Evolutionary conservation across 2,329 filamentous ascomycete species (phyloP).

Genomic region (Leptographium flavum): DNA sequence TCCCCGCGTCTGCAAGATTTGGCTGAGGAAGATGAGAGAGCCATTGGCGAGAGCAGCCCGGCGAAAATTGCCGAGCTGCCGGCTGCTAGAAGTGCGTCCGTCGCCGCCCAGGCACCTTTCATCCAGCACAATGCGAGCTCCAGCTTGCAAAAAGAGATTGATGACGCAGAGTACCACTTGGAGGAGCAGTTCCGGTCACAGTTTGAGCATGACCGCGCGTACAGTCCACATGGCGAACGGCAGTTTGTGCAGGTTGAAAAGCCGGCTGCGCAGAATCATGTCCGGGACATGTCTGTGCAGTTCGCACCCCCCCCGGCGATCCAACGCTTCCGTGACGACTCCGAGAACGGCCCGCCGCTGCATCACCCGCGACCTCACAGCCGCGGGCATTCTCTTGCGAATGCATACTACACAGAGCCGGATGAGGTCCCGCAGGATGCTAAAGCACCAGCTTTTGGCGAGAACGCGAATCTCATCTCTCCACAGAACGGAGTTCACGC

Average conservation of each 20-base stretch:
- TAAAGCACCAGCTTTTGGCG: constrained; percentile 22
- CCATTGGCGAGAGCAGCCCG: constrained; percentile 28
- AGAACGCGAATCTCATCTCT: constrained; percentile 16
- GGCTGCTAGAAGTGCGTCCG: neutral
- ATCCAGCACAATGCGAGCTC: constrained; percentile 57
- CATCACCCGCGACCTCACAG: constrained; percentile 65
- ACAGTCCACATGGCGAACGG: constrained; percentile 46
- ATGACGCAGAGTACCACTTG: constrained; percentile 73
- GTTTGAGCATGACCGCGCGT: constrained; percentile 58
- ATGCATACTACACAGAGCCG: constrained; percentile 47
- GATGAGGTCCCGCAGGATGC: constrained; percentile 28
- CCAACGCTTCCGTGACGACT: constrained; percentile 37
- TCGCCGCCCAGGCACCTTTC: constrained; percentile 11
- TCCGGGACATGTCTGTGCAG: constrained; percentile 30
- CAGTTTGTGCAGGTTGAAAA: constrained; percentile 15
- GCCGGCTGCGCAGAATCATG: constrained; percentile 18
- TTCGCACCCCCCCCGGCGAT: constrained; percentile 25
- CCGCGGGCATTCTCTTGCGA: constrained; percentile 56
- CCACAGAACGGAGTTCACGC: constrained; percentile 22
- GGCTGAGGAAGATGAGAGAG: constrained; percentile 58
- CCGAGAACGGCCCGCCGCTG: constrained; percentile 40
- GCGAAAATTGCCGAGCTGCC: constrained; percentile 39
- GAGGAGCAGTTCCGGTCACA: constrained; percentile 69
- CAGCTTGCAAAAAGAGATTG: constrained; percentile 69
- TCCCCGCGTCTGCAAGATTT: constrained; percentile 57